Conservation (phyloP, 495 filamentous ascomycete species). For the Penicillium salamii region DNA sequence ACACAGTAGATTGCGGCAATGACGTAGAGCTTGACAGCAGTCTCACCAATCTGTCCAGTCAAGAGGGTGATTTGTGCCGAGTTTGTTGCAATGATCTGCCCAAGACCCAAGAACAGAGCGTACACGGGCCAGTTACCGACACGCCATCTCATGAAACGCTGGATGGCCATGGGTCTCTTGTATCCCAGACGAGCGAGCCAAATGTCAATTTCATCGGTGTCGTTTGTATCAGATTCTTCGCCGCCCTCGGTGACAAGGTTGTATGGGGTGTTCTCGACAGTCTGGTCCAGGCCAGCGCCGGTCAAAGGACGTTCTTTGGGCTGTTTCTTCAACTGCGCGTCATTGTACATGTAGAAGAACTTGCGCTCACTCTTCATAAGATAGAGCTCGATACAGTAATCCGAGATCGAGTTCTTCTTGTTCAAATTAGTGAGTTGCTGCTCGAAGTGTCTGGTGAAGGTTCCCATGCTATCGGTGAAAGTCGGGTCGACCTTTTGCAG, state of each 20-base stretch:
- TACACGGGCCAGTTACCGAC: constrained; percentile 63
- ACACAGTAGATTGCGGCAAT: constrained; percentile 61
- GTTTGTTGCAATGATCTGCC: constrained; percentile 65
- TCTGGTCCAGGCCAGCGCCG: not conserved
- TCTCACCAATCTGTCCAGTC: constrained; percentile 56
- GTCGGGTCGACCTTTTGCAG: constrained; percentile 64
- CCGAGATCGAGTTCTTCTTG: constrained; percentile 49
- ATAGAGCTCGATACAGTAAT: constrained; percentile 62
- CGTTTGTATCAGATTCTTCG: constrained; percentile 1
- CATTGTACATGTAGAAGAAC: constrained; percentile 57
- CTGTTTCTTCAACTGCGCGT: constrained; percentile 45
- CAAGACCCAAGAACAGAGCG: constrained; percentile 60
- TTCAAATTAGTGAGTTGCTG: constrained; percentile 48
- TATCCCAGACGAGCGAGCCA: constrained; percentile 40
- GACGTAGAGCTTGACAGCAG: constrained; percentile 60
- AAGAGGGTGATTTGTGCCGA: constrained; percentile 68
- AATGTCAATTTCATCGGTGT: constrained; percentile 44
- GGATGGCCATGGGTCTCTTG: constrained; percentile 22
- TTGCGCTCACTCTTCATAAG: constrained; percentile 61
- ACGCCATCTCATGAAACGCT: constrained; percentile 28
- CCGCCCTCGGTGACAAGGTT: not conserved
- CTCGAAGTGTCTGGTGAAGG: constrained; percentile 56
- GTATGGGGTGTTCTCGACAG: not conserved
- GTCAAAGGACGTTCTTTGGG: constrained; percentile 11
- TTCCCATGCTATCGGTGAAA: constrained; percentile 62